Evolutionary conservation across 1,139 yeast genomes (phyloP), one percentile per base, ranked within the genome.

Genomic region (Candida sanyaensis): DNA sequence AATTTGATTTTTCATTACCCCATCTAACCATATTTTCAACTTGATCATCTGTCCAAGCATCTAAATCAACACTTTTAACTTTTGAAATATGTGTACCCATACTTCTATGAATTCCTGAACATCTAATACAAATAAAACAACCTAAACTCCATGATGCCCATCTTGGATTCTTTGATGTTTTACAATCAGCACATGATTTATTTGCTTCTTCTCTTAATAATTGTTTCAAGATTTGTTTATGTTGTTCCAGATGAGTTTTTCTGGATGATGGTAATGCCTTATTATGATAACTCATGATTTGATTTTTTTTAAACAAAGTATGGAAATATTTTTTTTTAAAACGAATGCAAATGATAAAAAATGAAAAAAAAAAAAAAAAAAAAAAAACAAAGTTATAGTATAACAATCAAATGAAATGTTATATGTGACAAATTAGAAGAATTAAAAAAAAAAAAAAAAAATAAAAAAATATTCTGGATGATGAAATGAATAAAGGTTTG

Each of bases 131-230:
- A 41, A 93, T 79, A 61, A 93, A 92, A 51, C 96, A 83, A 29
- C 99, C 99, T 50, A 93, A 68, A 58, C 86, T 90, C 97, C 98
- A 93, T 23, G 96, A 86, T 9, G 98, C 97, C 99, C 99, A 93
- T 47, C 99, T 77, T 12, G 99, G 99, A 66, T 92, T 96, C 38
- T 87, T 81, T 13, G 93, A 79, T 0, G 84, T 78, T 65, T 93
- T 93, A 69, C 99, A 93, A 65, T 93, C 99, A 1, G 93, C 96
- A 67, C 99, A 93, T 44, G 72, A 69, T 62, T 80, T 82, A 71
- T 93, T 93, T 40, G 83, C 81, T 1, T 84, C 82, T 57, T 90
- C 96, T 54, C 81, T 84, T 44, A 92, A 78, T 39, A 91, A 75
- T 44, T 86, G 84, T 63, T 83, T 83, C 54, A 91, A 75, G 41